phyloP scores from a whole-genome alignment of 2,329 filamentous ascomycete genomes.

The Lecanicillium sp. region DNA sequence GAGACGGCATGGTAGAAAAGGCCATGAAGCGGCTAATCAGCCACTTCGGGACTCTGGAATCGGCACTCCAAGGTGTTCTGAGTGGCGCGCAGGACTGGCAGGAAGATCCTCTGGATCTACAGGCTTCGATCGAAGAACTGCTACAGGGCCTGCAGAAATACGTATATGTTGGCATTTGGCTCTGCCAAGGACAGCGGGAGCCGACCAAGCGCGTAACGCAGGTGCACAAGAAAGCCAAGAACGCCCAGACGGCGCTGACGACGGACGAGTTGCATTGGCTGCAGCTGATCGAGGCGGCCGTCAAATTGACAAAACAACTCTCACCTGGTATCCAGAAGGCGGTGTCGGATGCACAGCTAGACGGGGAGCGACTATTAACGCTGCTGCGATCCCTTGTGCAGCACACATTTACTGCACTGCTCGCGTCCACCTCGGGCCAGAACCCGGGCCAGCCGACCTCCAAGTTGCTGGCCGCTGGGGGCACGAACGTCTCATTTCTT shows the following conservation, averaged over 20 bases:
- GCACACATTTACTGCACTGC: conserved; percentile 79
- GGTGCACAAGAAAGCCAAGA: conserved; percentile 47
- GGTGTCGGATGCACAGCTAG: conserved; percentile 31
- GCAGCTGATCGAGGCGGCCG: conserved; percentile 52
- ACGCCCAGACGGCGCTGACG: conserved; percentile 39
- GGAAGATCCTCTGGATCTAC: conserved; percentile 43
- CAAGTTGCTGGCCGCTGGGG: conserved; percentile 31
- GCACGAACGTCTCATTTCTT: conserved; percentile 71
- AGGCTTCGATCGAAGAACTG: conserved; percentile 65
- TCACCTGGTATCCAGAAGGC: conserved; percentile 47
- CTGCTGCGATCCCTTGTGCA: conserved; percentile 77
- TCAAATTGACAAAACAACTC: conserved; percentile 58
- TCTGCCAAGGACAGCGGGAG: conserved; percentile 82
- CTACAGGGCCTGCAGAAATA: conserved; percentile 81
- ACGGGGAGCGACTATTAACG: conserved; percentile 56
- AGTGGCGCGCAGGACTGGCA: conserved; percentile 51
- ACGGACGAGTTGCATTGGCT: conserved; percentile 55
- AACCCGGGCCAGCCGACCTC: conserved; percentile 27
- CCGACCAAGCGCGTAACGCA: conserved; percentile 40
- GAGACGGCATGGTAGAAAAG: conserved; percentile 74
- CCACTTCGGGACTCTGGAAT: conserved; percentile 74
- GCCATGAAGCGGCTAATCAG: conserved; percentile 81
- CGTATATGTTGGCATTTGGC: conserved; percentile 86
- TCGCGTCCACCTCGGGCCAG: conserved; percentile 64
- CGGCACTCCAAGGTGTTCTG: conserved; percentile 68